Base-by-base conservation (phyloP, 208 protist species). In the Leishmania braziliensis region DNA sequence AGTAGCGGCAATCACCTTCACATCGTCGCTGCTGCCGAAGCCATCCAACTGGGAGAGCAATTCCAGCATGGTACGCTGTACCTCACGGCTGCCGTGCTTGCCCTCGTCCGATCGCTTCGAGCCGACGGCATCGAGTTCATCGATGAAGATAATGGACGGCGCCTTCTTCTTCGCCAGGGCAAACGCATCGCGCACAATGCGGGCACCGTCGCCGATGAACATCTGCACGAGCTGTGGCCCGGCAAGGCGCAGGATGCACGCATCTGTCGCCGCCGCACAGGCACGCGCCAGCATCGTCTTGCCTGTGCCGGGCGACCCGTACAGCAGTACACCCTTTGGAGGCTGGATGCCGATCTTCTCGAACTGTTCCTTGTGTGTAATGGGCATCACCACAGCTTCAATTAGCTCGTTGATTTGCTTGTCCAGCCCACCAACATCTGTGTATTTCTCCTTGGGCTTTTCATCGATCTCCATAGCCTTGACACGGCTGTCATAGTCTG, bases 381-480 rank as follows among this genome's bases (percentile, higher is more conserved):
- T 99, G 53, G 99, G 99, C 75, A 99, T 93, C 76, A 99, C 99
- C 18, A 99, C 94, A 16, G 99, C 99, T 89, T 99, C 99, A 20
- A 99, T 94, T 39, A 98, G 85, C 86, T 99, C 98, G 71, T 99
- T 95, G 88, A 99, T 99, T 86, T 99, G 99, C 90, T 99, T 99
- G 86, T 99, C 99, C 23, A 99, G 92, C 10, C 99, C 99, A 53
- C 99, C 99, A 69, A 99, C 95, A 78, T 99, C 98, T 23, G 91
- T 97, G 89, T 99, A 99, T 80, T 98, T 98, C 83, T 99, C 99
- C 77, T 98, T 99, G 53, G 99, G 99, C 87, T 98, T 98, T 85
- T 99, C 99, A 75, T 99, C 99, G 51, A 99, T 99, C 89, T 99
- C 99, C 99, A 99, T 99, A 50, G 99, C 98, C 92, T 99, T 99